Conservation (phyloP, 192 early-diverging fungal species). For the Phlyctochytrium bullatum region DNA sequence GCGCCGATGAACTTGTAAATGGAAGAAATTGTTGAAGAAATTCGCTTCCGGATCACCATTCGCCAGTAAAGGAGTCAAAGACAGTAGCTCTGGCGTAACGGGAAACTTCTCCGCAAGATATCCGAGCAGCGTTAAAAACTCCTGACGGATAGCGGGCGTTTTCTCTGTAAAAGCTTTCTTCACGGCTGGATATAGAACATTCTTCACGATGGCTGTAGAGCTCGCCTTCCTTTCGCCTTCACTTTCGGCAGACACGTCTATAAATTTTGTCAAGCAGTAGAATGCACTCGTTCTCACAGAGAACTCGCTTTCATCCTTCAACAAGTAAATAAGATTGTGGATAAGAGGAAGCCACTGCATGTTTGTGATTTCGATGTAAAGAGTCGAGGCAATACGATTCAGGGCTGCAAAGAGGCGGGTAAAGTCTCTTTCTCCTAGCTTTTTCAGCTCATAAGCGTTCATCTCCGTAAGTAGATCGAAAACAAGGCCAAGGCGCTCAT, state of each 20-base stretch:
- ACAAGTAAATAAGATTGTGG: slow-evolving; percentile 79
- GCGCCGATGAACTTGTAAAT: slow-evolving; percentile 94
- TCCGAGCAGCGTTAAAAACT: slow-evolving; percentile 68
- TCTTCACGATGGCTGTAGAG: slow-evolving; percentile 33
- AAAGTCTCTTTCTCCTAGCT: slow-evolving; percentile 88
- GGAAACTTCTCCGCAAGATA: slow-evolving; percentile 62
- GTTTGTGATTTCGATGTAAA: slow-evolving; percentile 63
- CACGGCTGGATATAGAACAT: slow-evolving; percentile 69
- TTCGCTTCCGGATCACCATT: slow-evolving; percentile 86
- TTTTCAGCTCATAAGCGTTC: slow-evolving; percentile 71
- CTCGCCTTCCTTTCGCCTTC: slow-evolving; percentile 14
- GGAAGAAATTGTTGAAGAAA: slow-evolving; percentile 94
- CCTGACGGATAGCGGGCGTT: slow-evolving; percentile 59
- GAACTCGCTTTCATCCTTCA: slow-evolving; percentile 83
- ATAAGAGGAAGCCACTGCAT: slow-evolving; percentile 87
- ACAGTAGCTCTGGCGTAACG: slow-evolving; percentile 54
- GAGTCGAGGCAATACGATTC: slow-evolving; percentile 59
- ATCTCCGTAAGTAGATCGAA: slow-evolving; percentile 68
- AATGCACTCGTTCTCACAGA: slow-evolving; percentile 82
- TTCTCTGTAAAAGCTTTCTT: slow-evolving; percentile 62
- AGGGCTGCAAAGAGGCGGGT: slow-evolving; percentile 78
- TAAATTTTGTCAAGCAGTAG: slow-evolving; percentile 69
- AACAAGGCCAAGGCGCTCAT: slow-evolving; percentile 44
- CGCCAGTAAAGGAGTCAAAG: slow-evolving; percentile 63
- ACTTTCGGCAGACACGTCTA: slow-evolving; percentile 50